Base-by-base conservation (phyloP, 495 filamentous ascomycete genomes). In the Symbiotaphrina buchneri region DNA sequence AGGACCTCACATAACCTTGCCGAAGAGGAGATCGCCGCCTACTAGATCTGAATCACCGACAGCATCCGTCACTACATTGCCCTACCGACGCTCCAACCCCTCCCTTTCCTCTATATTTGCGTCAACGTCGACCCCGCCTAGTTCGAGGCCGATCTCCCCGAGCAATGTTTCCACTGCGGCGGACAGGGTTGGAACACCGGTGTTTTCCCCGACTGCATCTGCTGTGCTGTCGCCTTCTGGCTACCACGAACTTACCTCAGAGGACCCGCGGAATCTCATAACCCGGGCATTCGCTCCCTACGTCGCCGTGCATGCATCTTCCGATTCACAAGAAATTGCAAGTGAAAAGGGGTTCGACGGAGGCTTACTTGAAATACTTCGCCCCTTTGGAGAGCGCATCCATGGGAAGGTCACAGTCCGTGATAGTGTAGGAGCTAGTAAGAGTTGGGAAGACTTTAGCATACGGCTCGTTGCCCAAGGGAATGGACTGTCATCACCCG, bases 311-410 rank as follows among this genome's bases (percentile, higher is more conserved):
- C 74, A 82, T 42, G 69, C 79, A 10, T 92, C 82, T 1, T 48
- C 59, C 11, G 90, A 93, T 41, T 83, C 78, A 6, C 73, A 95
- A 42, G 61, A 74, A 23, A 47, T 97, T 31, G 63, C 80, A 21
- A 61, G 56, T 32, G 71, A 79, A 36, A 97, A 97, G 55, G 87
- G 87, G 11, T 84, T 95, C 39, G 47, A 58, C 14, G 65, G 63
- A 13, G 84, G 84, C 0, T 62, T 97, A 28, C 71, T 76, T 57
- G 77, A 84, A 45, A 51, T 97, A 31, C 52, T 97, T 21, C 58
- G 84, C 28, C 83, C 85, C 3, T 97, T 84, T 52, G 87, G 85
- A n/a, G 87, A 97, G 47, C 63, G 60, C 22, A 58, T 97, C 0
- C 66, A 71, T 21, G 87, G 87, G 16, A 87, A 83, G 47, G 75